These are phyloP conservation scores for Leishmania tropica DNA, from an alignment of 208 protist species.

Conservation along the genomic window DNA sequence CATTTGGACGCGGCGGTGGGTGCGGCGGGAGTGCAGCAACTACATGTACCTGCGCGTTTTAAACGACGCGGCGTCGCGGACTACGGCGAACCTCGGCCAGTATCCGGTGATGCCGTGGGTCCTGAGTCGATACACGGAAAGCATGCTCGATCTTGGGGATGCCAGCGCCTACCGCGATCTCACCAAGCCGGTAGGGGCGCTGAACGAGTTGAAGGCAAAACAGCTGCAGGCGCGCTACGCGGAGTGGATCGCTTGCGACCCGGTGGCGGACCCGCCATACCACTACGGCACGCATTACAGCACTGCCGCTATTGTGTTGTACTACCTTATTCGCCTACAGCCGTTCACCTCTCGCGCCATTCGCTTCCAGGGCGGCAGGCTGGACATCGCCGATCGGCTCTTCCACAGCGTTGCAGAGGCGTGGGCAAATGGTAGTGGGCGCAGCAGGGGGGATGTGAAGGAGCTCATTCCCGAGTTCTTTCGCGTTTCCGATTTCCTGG, in stretches of 20 bases:
- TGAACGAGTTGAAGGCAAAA: slow-evolving; percentile 64
- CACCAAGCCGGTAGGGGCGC: slow-evolving; percentile 95
- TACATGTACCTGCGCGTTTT: slow-evolving; percentile 90
- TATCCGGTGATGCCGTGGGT: slow-evolving; percentile 97
- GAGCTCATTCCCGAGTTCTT: slow-evolving; percentile 98
- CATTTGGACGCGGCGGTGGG: slow-evolving; percentile 68
- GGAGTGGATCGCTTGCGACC: slow-evolving; percentile 67
- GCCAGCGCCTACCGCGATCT: slow-evolving; percentile 88
- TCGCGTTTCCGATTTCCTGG: slow-evolving; percentile 79
- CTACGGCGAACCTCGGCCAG: slow-evolving; percentile 90
- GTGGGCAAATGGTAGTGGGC: slow-evolving; percentile 76
- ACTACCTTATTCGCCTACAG: slow-evolving; percentile 96
- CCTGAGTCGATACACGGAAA: slow-evolving; percentile 75
- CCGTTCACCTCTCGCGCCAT: slow-evolving; percentile 94
- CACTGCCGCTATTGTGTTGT: slow-evolving; percentile 93
- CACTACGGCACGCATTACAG: slow-evolving; percentile 98
- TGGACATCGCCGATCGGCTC: slow-evolving; percentile 93
- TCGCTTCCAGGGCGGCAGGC: slow-evolving; percentile 83
- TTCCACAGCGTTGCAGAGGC: slow-evolving; percentile 94
- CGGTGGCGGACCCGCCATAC: slow-evolving; percentile 75
- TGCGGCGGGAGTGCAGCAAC: slow-evolving; percentile 84
- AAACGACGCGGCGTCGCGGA: slow-evolving; percentile 91
- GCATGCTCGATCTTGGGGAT: slow-evolving; percentile 77
- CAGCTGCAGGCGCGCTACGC: slow-evolving; percentile 79
- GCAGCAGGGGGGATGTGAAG: slow-evolving; percentile 88